Percentiles rank a stretch among this genome's conserved stretches.
These are phyloP conservation scores for Apiospora arundinis DNA, from an alignment of 2,329 filamentous ascomycete species.

Conservation along the genomic window DNA sequence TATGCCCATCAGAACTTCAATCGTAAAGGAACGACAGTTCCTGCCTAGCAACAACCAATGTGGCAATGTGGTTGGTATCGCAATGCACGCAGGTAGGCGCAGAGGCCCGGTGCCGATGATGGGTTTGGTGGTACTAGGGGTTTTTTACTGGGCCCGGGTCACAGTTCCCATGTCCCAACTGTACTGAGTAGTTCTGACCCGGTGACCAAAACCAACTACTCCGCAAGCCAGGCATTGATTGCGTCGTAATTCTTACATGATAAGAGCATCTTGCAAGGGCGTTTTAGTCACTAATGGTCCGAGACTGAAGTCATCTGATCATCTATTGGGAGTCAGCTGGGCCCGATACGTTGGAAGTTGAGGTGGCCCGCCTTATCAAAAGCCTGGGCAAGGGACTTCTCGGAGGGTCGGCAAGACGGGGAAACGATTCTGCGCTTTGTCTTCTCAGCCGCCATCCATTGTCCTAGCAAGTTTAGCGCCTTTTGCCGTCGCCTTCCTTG, in stretches of 20 bases:
- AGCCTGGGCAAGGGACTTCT: conserved; percentile 7
- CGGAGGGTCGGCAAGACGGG: conserved; percentile 9
- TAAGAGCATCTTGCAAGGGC: neutral
- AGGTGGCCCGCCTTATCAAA: neutral
- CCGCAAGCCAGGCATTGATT: neutral
- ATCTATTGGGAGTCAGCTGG: neutral
- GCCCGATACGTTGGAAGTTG: neutral
- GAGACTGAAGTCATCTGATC: conserved; percentile 7
- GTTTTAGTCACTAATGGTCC: neutral
- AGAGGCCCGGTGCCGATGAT: too few relatives aligned
- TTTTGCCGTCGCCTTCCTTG: neutral
- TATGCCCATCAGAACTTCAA: too few relatives aligned
- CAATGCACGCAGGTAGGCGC: too few relatives aligned
- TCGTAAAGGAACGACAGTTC: too few relatives aligned
- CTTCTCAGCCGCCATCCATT: neutral
- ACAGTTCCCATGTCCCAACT: neutral
- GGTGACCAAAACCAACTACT: neutral
- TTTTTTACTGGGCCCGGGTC: too few relatives aligned
- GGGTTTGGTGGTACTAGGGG: too few relatives aligned
- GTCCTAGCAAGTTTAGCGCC: conserved; percentile 12
- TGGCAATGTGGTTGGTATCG: too few relatives aligned
- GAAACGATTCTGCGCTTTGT: conserved; percentile 14
- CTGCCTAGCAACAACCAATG: too few relatives aligned
- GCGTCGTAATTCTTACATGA: neutral
- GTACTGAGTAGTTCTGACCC: neutral